phyloP scores from a whole-genome alignment of 371 early-diverging fungal genomes.

The Lichtheimia corymbifera region DNA sequence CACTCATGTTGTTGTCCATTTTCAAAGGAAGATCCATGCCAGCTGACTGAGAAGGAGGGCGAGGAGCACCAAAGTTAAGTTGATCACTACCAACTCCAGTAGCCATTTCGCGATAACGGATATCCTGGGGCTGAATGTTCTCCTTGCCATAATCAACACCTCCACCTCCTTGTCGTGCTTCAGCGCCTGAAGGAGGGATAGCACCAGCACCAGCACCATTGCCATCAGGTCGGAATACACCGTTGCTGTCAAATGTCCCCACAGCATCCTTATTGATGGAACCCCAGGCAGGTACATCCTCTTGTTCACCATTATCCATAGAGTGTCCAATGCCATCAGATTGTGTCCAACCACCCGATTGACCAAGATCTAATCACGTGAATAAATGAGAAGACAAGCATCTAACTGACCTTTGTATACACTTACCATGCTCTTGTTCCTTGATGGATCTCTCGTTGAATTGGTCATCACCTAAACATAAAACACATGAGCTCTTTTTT shows the following conservation, averaged over 20 bases:
- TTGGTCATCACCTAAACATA: constrained; percentile 15
- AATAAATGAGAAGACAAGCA: not conserved
- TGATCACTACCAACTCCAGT: not conserved
- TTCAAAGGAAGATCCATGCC: not conserved
- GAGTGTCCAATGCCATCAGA: constrained; percentile 12
- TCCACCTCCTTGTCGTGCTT: constrained; percentile 10
- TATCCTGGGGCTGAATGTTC: constrained; percentile 13
- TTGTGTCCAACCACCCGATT: constrained; percentile 14
- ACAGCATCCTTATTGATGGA: constrained; percentile 30
- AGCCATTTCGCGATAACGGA: constrained; percentile 4
- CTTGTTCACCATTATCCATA: constrained; percentile 12
- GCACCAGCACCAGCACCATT: constrained; percentile 35
- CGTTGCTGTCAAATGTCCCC: constrained; percentile 64
- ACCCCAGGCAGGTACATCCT: constrained; percentile 27
- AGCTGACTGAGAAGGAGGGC: not conserved
- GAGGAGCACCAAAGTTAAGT: not conserved
- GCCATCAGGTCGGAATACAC: constrained; percentile 63
- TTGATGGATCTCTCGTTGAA: not conserved
- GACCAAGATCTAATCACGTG: constrained; percentile 3
- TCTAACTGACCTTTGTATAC: not conserved
- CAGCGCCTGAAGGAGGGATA: constrained; percentile 10
- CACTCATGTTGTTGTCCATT: not conserved
- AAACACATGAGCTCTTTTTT: constrained; percentile 19
- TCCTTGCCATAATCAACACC: constrained; percentile 3
- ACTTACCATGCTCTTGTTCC: constrained; percentile 20